Base-by-base conservation (phyloP, 306 rosid genomes). In the Herpetospermum pedunculosum region DNA sequence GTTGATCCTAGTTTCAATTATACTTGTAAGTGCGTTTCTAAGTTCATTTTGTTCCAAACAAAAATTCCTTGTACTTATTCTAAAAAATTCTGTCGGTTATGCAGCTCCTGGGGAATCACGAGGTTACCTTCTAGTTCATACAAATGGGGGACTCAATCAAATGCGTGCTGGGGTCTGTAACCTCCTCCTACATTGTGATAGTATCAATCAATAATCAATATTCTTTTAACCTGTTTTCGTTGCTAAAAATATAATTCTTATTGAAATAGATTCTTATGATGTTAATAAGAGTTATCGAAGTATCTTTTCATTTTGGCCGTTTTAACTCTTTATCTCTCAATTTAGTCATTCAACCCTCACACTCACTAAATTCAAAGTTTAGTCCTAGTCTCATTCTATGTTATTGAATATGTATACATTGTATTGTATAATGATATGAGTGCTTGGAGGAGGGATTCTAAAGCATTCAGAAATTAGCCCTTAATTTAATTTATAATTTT, bases 101-200 rank as follows among this genome's bases (percentile, higher is more conserved):
- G 69, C 88, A 94, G 99, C 87, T 78, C 89, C 91, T 49, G 76
- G 60, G 4, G 81, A 87, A 72, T 84, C 96, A 0, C 83, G 54
- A 72, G 97, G 99, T 59, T 94, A 88, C 84, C 97, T 94, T 59
- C 85, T 87, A 32, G 99, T 94, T 55, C 89, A 91, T 81, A 85
- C 99, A 4, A 94, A 94, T 79, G 99, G 99, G 11, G 99, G 99
- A 44, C 97, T 94, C 82, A 94, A 94, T 76, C 99, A 94, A 81
- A 94, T 94, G 99, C 97, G 99, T 75, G 82, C 92, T 64, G 99
- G 99, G 97, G 99, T 94, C 53, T 77, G 91, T 83, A 13, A 59
- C 48, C 69, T 83, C 72, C 72, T 79, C 19, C 62, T 58, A 18
- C 48, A 25, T 73, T 73, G 26, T 52, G 21, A 35, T 50, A 34